A percentile compares a stretch with the other conserved stretches of the same genome.
Conservation (phyloP, 371 early-diverging fungal species). For the Parasitella parasitica region DNA sequence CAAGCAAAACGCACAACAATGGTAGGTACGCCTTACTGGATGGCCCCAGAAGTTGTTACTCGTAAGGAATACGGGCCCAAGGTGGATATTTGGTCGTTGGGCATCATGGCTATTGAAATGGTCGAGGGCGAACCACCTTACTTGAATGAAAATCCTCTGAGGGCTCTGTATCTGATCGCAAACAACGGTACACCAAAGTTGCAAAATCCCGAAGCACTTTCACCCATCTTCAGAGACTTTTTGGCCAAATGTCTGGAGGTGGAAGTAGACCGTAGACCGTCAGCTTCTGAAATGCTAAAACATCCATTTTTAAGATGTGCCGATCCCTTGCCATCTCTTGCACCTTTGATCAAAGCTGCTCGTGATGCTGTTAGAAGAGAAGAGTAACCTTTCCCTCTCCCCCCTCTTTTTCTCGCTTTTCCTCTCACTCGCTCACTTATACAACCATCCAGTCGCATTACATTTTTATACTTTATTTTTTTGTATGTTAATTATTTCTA, state of each 20-base stretch:
- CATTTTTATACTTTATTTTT: background rate
- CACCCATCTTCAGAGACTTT: slow-evolving; percentile 82
- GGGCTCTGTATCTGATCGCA: slow-evolving; percentile 92
- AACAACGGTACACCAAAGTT: slow-evolving; percentile 95
- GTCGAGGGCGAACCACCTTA: slow-evolving; percentile 96
- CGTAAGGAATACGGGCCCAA: slow-evolving; percentile 90
- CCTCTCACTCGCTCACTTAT: background rate
- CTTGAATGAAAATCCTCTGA: slow-evolving; percentile 84
- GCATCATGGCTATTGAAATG: slow-evolving; percentile 96
- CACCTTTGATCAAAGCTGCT: slow-evolving; percentile 88
- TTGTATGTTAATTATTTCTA: background rate
- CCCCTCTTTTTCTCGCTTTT: background rate
- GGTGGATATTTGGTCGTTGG: slow-evolving; percentile 98
- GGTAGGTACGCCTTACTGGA: slow-evolving; percentile 95
- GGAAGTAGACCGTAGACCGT: slow-evolving; percentile 82
- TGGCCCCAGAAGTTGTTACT: slow-evolving; percentile 97
- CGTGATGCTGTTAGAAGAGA: slow-evolving; percentile 30
- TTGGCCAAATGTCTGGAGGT: slow-evolving; percentile 82
- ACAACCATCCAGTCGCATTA: background rate
- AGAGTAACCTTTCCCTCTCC: slow-evolving; percentile 2
- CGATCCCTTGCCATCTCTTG: slow-evolving; percentile 82
- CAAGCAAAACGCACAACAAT: slow-evolving; percentile 85
- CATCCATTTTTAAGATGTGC: slow-evolving; percentile 91
- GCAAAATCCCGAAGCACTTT: slow-evolving; percentile 85
- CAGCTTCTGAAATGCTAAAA: slow-evolving; percentile 74